These are phyloP conservation scores for Breviolum minutum DNA, from an alignment of 73 alveolate species.

Conservation along the genomic window DNA sequence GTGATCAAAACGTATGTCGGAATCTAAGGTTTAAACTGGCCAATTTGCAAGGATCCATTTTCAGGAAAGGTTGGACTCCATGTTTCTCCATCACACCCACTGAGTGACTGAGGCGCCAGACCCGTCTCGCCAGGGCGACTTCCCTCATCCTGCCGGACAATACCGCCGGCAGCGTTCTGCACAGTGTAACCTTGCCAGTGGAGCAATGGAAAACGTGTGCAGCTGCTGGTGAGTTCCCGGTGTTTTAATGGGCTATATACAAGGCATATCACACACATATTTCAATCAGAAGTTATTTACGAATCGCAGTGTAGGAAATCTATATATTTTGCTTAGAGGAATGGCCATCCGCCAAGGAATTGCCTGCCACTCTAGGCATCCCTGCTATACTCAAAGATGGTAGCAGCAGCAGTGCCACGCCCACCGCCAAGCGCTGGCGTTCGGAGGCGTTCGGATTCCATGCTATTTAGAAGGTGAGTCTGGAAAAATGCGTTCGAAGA, in stretches of 20 bases:
- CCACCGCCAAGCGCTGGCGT: constrained; percentile 12
- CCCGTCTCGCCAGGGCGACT: not conserved
- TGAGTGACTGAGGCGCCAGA: not conserved
- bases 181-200: not conserved
- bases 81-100: not conserved
- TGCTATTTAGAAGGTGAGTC: too few species aligned
- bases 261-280: too few species aligned
- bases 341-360: too few species aligned
- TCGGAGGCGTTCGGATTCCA: not conserved
- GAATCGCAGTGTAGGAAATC: too few species aligned
- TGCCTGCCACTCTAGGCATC: not conserved
- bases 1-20: not conserved
- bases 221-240: not conserved
- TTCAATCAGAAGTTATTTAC: too few species aligned
- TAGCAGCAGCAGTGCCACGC: constrained; percentile 11
- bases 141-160: not conserved
- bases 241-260: not conserved
- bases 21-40: too few species aligned
- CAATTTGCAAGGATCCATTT: too few species aligned
- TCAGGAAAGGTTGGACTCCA: not conserved
- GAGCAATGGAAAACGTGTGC: not conserved
- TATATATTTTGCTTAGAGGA: too few species aligned
- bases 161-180: constrained; percentile 15
- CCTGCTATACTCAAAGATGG: constrained; percentile 35
- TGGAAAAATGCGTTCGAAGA: too few species aligned